Conservation (phyloP, 768 basidiomycete genomes). For the Leccinum obscurum region DNA sequence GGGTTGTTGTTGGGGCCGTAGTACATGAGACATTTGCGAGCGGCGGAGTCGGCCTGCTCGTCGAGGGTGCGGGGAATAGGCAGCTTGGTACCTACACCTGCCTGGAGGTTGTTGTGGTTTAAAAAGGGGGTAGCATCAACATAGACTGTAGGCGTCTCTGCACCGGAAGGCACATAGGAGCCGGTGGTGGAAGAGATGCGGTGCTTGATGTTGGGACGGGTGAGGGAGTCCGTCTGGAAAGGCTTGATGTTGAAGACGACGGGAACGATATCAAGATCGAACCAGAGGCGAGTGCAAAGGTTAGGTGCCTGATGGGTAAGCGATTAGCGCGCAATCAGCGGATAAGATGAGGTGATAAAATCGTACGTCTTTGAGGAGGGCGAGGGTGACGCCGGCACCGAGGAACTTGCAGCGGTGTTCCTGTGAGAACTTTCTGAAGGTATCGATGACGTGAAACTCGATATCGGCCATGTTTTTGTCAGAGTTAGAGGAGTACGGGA, state of each 20-base stretch:
- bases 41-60: slow-evolving; percentile 85
- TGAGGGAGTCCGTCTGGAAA: slow-evolving; percentile 76
- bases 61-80: slow-evolving; percentile 77
- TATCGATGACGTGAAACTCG: slow-evolving; percentile 62
- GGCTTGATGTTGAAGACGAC: slow-evolving; percentile 85
- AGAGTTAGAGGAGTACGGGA: slow-evolving; percentile 52
- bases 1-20: slow-evolving; percentile 84
- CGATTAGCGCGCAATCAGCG: slow-evolving; percentile 19
- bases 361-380: slow-evolving; percentile 65
- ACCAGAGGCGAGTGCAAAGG: slow-evolving; percentile 83
- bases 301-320: slow-evolving; percentile 58
- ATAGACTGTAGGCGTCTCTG: slow-evolving; percentile 73
- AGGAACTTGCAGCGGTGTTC: slow-evolving; percentile 87
- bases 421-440: slow-evolving; percentile 66
- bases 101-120: slow-evolving; percentile 39
- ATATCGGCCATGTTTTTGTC: slow-evolving; percentile 60
- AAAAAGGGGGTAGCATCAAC: slow-evolving; percentile 57
- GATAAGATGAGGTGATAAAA: slow-evolving; percentile 16
- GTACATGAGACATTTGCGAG: slow-evolving; percentile 81
- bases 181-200: slow-evolving; percentile 79
- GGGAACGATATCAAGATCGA: slow-evolving; percentile 81
- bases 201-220: slow-evolving; percentile 79
- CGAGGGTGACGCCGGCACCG: slow-evolving; percentile 75
- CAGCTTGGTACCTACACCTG: slow-evolving; percentile 54
- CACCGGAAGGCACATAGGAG: slow-evolving; percentile 74